Percentiles rank a stretch among this genome's conserved stretches.
These are phyloP conservation scores for Tardiomyces blankii DNA, from an alignment of 1,139 yeast genomes.

Conservation along the genomic window DNA sequence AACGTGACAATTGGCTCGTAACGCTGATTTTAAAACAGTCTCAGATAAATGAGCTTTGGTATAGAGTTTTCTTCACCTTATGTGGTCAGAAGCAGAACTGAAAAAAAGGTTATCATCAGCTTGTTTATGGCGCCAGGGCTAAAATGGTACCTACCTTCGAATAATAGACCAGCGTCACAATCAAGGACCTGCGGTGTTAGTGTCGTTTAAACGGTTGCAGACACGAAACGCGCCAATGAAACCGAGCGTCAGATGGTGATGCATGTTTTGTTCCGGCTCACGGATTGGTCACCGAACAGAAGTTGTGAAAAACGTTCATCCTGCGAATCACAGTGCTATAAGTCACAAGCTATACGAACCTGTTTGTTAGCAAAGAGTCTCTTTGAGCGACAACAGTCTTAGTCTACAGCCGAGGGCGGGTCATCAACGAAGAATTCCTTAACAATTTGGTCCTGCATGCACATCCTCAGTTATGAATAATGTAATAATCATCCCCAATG, in stretches of 20 bases:
- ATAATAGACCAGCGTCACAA: not conserved
- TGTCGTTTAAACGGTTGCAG: not conserved
- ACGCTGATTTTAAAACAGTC: too few species aligned
- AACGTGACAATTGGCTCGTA: too few species aligned
- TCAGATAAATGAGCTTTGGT: constrained; percentile 24
- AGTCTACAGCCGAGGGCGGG: constrained; percentile 10
- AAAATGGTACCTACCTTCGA: not conserved
- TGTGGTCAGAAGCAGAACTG: constrained; percentile 92
- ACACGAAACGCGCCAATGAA: not conserved
- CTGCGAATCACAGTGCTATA: constrained; percentile 7
- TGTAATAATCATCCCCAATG: constrained; percentile 12
- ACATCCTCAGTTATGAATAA: constrained; percentile 40
- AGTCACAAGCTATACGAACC: constrained; percentile 2
- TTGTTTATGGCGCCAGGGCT: constrained; percentile 7
- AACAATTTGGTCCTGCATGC: constrained; percentile 50
- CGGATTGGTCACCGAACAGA: constrained; percentile 45
- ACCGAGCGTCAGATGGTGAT: constrained; percentile 74
- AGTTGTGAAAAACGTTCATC: constrained; percentile 29
- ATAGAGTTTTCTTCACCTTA: constrained; percentile 52
- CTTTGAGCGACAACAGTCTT: too few species aligned
- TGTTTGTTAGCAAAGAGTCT: not conserved
- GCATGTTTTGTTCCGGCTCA: constrained; percentile 65
- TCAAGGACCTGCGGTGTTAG: not conserved
- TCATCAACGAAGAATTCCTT: constrained; percentile 63
- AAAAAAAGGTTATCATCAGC: constrained; percentile 53